These are phyloP conservation scores for Epichloe gansuensis DNA, from an alignment of 2,329 filamentous ascomycete genomes.

Conservation along the genomic window DNA sequence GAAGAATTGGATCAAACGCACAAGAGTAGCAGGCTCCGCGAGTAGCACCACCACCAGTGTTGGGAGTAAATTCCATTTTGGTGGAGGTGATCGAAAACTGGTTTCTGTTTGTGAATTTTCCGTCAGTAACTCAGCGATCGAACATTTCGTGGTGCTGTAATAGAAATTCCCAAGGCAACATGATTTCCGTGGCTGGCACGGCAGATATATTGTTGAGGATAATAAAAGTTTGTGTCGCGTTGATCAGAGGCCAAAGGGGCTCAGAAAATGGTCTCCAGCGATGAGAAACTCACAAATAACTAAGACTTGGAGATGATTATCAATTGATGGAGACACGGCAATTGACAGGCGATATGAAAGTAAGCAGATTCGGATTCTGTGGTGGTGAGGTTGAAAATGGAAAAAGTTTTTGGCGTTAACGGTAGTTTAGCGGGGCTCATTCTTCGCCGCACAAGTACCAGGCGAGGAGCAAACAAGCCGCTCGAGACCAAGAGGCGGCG, in stretches of 20 bases:
- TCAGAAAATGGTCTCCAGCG: neutral
- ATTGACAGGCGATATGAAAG: slow-evolving; percentile 4
- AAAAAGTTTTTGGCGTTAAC: slow-evolving; percentile 16
- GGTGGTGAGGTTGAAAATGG: slow-evolving; percentile 10
- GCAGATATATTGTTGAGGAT: neutral
- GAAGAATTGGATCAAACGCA: slow-evolving; percentile 21
- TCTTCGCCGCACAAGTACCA: slow-evolving; percentile 3
- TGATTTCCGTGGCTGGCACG: neutral
- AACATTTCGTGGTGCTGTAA: neutral
- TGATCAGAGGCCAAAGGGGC: neutral
- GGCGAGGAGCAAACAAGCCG: neutral
- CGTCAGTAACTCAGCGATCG: neutral
- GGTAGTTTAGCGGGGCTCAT: slow-evolving; percentile 8
- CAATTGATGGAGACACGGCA: slow-evolving; percentile 1
- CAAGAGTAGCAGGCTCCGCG: slow-evolving; percentile 41
- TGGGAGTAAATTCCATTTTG: slow-evolving; percentile 26
- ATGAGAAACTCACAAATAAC: slow-evolving; percentile 1
- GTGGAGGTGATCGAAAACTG: neutral
- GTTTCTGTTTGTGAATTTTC: neutral
- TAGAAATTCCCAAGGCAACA: neutral
- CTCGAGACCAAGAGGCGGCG: neutral
- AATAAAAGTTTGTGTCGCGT: neutral
- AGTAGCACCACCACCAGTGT: slow-evolving; percentile 9
- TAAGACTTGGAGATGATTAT: neutral
- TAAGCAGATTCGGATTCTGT: slow-evolving; percentile 1